Evolutionary conservation across 495 filamentous ascomycete species (phyloP).

Genomic region (Xylaria curta): DNA sequence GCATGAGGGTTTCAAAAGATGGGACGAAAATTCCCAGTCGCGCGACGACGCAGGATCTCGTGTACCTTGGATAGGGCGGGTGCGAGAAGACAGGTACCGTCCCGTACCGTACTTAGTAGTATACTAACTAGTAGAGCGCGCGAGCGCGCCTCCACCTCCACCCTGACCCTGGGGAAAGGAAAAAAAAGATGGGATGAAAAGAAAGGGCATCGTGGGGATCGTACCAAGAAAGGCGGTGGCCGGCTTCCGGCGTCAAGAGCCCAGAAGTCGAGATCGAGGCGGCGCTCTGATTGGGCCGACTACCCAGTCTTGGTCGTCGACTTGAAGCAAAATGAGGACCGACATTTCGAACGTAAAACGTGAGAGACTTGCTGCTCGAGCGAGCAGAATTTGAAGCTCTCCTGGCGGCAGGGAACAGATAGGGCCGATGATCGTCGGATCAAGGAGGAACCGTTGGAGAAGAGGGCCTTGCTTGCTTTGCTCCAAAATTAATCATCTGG

Average conservation of each 20-base stretch:
- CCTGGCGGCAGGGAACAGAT: constrained; percentile 19
- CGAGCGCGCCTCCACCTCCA: constrained; percentile 3
- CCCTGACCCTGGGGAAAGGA: not conserved
- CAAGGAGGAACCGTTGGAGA: constrained; percentile 24
- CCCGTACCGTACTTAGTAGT: constrained; percentile 3
- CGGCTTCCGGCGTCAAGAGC: constrained; percentile 21
- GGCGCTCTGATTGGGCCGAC: constrained; percentile 8
- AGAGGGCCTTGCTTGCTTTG: not conserved
- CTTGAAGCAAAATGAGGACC: constrained; percentile 22
- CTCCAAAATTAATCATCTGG: constrained; percentile 10
- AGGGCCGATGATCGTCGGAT: constrained; percentile 25
- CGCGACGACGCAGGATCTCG: constrained; percentile 21
- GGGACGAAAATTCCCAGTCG: constrained; percentile 16
- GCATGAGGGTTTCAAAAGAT: constrained; percentile 25
- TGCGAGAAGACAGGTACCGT: not conserved
- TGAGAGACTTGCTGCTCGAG: constrained; percentile 13
- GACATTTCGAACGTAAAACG: constrained; percentile 23
- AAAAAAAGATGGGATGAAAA: constrained; percentile 21
- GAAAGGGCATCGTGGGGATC: constrained; percentile 16
- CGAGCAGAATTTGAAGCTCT: constrained; percentile 1
- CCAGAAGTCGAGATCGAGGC: constrained; percentile 6
- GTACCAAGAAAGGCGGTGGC: constrained; percentile 16
- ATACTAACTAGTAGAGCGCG: constrained; percentile 1
- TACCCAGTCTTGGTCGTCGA: not conserved
- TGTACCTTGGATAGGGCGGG: constrained; percentile 18